Conservation (phyloP, 1,284 basidiomycete species). For the Tylopilus sp. region DNA sequence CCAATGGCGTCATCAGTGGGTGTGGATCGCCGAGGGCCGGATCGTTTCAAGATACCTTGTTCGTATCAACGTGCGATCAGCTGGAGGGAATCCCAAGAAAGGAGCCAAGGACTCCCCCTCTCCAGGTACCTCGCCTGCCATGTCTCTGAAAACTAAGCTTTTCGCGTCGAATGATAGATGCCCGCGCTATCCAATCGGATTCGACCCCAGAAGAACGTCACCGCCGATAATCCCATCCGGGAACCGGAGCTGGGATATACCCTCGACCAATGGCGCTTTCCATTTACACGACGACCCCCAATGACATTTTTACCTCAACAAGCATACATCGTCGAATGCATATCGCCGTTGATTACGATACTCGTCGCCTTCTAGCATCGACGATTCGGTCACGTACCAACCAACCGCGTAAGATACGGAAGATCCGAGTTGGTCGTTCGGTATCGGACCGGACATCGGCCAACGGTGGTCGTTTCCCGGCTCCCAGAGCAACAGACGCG, state of each 20-base stretch:
- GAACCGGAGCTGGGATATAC: background rate
- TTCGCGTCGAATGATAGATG: background rate
- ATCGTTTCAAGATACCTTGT: too few species aligned
- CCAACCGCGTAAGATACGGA: background rate
- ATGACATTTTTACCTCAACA: background rate
- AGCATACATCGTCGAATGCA: background rate
- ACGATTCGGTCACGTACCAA: background rate
- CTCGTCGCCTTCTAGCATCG: background rate
- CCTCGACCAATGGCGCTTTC: background rate
- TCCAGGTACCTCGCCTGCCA: background rate
- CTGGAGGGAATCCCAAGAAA: background rate
- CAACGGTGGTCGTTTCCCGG: too few species aligned
- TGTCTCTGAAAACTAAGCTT: background rate
- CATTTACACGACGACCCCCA: background rate
- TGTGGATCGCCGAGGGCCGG: too few species aligned
- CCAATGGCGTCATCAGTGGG: slow-evolving; percentile 1
- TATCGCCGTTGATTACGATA: background rate
- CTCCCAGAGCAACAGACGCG: background rate
- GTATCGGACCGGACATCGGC: background rate
- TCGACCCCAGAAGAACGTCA: background rate
- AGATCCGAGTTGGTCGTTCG: background rate
- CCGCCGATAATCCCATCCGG: slow-evolving; percentile 4
- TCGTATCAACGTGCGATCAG: too few species aligned
- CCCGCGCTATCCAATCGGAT: background rate
- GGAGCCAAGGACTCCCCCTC: background rate